These are phyloP conservation scores for Tricholoma terreum DNA, from an alignment of 768 basidiomycete genomes.

Conservation along the genomic window DNA sequence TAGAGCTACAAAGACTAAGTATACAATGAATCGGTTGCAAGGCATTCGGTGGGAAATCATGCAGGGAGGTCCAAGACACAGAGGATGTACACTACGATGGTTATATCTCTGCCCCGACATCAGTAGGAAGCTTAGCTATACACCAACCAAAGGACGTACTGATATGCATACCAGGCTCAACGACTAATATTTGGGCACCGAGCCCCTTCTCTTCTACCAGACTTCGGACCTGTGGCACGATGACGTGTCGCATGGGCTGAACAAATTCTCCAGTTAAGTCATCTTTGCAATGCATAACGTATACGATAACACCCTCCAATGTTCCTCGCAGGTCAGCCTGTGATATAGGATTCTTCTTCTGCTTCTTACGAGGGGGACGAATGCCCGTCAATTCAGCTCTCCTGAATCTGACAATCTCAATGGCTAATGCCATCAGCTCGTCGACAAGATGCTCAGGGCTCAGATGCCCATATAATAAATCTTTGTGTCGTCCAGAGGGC, in stretches of 20 bases:
- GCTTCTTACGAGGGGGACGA: conserved; percentile 33
- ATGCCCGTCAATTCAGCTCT: conserved; percentile 20
- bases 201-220: conserved; percentile 60
- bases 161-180: conserved; percentile 79
- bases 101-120: conserved; percentile 33
- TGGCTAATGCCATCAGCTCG: conserved; percentile 71
- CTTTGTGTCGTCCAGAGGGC: conserved; percentile 65
- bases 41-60: neutral
- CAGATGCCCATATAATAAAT: conserved; percentile 81
- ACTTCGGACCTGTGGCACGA: conserved; percentile 67
- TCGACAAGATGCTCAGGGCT: conserved; percentile 74
- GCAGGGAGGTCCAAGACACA: conserved; percentile 7
- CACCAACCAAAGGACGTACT: conserved; percentile 43
- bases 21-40: conserved; percentile 28
- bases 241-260: conserved; percentile 58
- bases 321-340: conserved; percentile 47
- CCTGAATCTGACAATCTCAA: conserved; percentile 55
- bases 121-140: neutral
- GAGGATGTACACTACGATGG: neutral
- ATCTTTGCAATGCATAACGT: conserved; percentile 88
- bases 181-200: conserved; percentile 68
- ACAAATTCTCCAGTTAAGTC: conserved; percentile 47
- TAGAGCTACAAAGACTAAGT: conserved; percentile 40
- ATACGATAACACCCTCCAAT: conserved; percentile 63
- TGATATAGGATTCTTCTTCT: conserved; percentile 36